Conservation (phyloP, 768 basidiomycete species). For the Pulveroboletus sp. region DNA sequence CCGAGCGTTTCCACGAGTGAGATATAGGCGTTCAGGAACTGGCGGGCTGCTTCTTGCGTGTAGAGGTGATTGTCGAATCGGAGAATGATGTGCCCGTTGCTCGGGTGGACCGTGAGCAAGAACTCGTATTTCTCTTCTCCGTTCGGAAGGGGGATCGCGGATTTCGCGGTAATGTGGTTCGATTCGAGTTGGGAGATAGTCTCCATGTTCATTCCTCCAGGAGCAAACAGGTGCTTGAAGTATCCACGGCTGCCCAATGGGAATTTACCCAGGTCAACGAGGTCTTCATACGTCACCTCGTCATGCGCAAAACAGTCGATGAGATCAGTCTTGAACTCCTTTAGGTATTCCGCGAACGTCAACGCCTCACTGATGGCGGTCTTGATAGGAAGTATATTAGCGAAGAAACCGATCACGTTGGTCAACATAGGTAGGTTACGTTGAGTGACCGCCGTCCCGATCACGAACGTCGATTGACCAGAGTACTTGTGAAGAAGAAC, state of each 20-base stretch:
- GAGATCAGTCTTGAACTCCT: constrained; percentile 21
- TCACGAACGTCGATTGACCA: constrained; percentile 25
- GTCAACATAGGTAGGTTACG: constrained; percentile 26
- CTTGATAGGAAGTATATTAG: constrained; percentile 30
- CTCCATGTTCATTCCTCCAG: constrained; percentile 28
- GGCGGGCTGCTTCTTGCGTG: constrained; percentile 26
- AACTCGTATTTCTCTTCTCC: constrained; percentile 26
- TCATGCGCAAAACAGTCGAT: constrained; percentile 23
- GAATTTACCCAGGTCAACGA: constrained; percentile 26
- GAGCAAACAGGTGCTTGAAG: constrained; percentile 32
- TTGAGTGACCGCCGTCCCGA: constrained; percentile 31
- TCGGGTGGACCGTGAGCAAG: constrained; percentile 25
- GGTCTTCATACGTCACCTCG: constrained; percentile 31
- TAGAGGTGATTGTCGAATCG: constrained; percentile 30
- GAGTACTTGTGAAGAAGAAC: constrained; percentile 34
- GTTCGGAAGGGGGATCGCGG: constrained; percentile 22
- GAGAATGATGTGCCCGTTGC: constrained; percentile 23
- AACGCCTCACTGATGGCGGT: constrained; percentile 23
- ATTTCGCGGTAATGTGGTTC: constrained; percentile 16
- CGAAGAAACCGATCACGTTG: constrained; percentile 30
- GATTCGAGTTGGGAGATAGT: constrained; percentile 21
- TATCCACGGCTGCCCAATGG: constrained; percentile 24
- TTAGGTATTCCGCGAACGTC: constrained; percentile 24
- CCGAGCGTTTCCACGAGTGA: constrained; percentile 26
- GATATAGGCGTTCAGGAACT: constrained; percentile 30